Conservation (phyloP, 805 yeast species). For the Kuraishia piskuri region DNA sequence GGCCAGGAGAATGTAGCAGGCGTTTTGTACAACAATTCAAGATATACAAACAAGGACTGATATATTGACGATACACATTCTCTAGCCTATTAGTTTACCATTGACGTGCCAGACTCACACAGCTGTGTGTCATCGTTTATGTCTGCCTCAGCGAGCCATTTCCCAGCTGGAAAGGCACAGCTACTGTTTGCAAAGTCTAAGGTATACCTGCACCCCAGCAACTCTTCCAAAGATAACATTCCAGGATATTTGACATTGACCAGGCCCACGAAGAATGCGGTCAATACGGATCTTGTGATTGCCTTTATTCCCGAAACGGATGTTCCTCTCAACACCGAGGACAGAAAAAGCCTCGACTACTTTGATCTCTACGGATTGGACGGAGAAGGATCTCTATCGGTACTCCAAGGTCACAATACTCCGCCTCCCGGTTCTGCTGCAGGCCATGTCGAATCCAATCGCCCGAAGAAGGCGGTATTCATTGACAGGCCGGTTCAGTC, state of each 20-base stretch:
- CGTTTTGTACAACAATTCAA: background rate
- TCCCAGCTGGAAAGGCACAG: slow-evolving; percentile 28
- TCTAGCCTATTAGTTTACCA: no score
- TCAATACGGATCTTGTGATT: slow-evolving; percentile 49
- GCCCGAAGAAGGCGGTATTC: slow-evolving; percentile 13
- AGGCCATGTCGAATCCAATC: slow-evolving; percentile 12
- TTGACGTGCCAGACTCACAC: no score
- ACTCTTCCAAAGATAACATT: slow-evolving; percentile 65
- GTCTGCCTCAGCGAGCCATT: background rate
- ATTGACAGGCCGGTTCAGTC: slow-evolving; percentile 46
- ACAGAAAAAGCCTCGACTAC: slow-evolving; percentile 21
- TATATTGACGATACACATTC: no score
- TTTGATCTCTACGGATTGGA: slow-evolving; percentile 30
- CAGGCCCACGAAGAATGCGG: slow-evolving; percentile 35
- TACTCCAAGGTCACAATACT: background rate
- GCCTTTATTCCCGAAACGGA: slow-evolving; percentile 63
- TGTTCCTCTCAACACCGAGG: slow-evolving; percentile 11
- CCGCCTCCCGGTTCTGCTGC: slow-evolving; percentile 5
- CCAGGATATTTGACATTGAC: slow-evolving; percentile 69
- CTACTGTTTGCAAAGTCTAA: slow-evolving; percentile 51
- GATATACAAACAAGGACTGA: no score
- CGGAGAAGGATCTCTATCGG: slow-evolving; percentile 15
- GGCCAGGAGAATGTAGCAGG: background rate
- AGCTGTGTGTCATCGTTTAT: no score
- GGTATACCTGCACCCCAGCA: slow-evolving; percentile 79